Evolutionary conservation across 306 rosid genomes (phyloP), one percentile per base, ranked within the genome.

Genomic region (Mimosa bimucronata): DNA sequence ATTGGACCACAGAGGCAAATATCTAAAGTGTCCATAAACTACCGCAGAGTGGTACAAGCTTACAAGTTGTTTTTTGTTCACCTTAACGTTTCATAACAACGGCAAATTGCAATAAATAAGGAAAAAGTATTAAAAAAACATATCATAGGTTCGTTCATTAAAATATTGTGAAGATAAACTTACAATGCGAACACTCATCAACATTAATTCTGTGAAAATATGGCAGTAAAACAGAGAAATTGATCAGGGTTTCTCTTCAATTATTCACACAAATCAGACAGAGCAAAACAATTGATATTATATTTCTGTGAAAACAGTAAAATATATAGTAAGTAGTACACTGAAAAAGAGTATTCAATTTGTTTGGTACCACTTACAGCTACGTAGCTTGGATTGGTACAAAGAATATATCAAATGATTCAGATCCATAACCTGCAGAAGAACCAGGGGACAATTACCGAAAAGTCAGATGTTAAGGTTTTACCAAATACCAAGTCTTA

Each of bases 321-420:
- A 53, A 53, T 26, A 25, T 19, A 5, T 50, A n/a, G 34, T 11
- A 2, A 10, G 37, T 4, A 25, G 37, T 26, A 60, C 66, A 60
- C 66, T 60, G 66, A n/a, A n/a, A 23, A 60, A 23, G 28, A 0
- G 31, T 45, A 50, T 21, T 41, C 2, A 11, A 37, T 52, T 58
- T n/a, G n/a, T n/a, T n/a, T n/a, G n/a, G 21, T 0, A 21, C 10
- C 75, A 73, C 86, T 80, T 68, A 83, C 86, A 74, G 80, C 13
- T 67, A 65, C 38, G 78, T 79, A 42, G 38, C 30, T 58, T n/a
- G 25, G 30, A 48, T 4, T 41, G 40, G 13, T n/a, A 7, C 45
- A 65, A 9, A 30, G 23, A 65, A 45, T 23, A 16, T 8, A 23
- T 66, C 83, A 71, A 30, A 57, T 57, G 64, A 57, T 57, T 57